A percentile compares a stretch with the other conserved stretches of the same genome.
Evolutionary conservation across 192 early-diverging fungal species (phyloP).

Genomic region (Mortierella hygrophila): DNA sequence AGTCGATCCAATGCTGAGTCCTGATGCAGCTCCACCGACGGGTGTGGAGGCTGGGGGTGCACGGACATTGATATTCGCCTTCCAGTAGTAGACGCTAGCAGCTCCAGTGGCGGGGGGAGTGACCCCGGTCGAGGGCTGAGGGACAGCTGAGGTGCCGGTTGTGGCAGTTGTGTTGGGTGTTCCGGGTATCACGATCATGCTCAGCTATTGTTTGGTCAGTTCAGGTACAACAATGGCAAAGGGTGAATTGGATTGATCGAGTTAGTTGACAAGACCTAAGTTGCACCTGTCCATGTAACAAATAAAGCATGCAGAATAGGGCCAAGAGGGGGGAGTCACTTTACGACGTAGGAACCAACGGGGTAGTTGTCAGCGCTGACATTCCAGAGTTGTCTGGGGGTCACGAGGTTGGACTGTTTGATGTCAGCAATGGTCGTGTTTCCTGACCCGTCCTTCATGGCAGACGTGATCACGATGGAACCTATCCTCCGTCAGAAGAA

Average conservation of each 20-base stretch:
- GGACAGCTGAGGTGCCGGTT: not conserved
- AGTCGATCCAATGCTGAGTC: not conserved
- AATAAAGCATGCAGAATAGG: not conserved
- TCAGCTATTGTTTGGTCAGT: slow-evolving; percentile 6
- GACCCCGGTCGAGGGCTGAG: not conserved
- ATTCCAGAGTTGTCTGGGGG: slow-evolving; percentile 16
- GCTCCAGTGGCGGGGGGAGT: not conserved
- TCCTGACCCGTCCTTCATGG: slow-evolving; percentile 35
- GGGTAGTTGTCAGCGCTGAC: slow-evolving; percentile 19
- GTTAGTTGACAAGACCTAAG: not conserved
- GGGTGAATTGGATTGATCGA: not conserved
- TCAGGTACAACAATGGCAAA: not conserved
- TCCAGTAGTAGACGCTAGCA: slow-evolving; percentile 20
- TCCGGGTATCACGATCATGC: slow-evolving; percentile 30
- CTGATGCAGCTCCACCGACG: not conserved
- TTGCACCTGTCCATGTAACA: not conserved
- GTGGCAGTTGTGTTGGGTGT: slow-evolving; percentile 27
- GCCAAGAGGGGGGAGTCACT: not conserved
- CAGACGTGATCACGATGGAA: slow-evolving; percentile 27
- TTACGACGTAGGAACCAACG: slow-evolving; percentile 35
- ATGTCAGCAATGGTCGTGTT: slow-evolving; percentile 32
- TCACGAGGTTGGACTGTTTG: not conserved
- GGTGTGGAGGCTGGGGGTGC: not conserved
- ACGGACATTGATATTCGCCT: not conserved
- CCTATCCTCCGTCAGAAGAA: not conserved